Base-by-base conservation (phyloP, 1,139 yeast genomes). In the Pichia sp. region DNA sequence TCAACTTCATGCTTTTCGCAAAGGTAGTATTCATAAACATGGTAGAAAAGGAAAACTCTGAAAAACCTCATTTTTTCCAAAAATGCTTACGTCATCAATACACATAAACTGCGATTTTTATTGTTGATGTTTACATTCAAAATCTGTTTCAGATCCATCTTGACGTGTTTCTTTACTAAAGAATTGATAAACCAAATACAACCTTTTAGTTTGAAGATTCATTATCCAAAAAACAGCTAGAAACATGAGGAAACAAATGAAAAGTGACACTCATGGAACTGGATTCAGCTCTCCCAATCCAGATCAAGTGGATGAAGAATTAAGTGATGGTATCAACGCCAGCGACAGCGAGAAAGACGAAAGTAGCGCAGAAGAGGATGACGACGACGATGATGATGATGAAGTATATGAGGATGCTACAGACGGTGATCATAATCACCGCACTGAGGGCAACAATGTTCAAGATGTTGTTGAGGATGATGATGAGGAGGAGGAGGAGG, bases 401-500 rank as follows among this genome's bases (percentile, higher is more conserved):
- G 44, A 42, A 7, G 4, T 23, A 7, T 25, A 40, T 28, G 53
- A 43, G 18, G 39, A 23, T 5, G 47, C 34, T 1, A 34, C 18
- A 6, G 39, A 37, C 10, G 41, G 25, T 4, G 42, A n/a, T 2
- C 37, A 34, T n/a, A n/a, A n/a, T n/a, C n/a, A n/a, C n/a, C n/a
- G n/a, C n/a, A n/a, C n/a, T 2, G 50, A 22, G 16, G 45, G 10
- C 3, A 46, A 36, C 9, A 46, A 19, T 1, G 46, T 44, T 7
- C 34, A 41, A 18, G 45, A n/a, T 12, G 46, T 13, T 3, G 50
- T 42, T 3, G 23, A 22, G n/a, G 44, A 40, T 18, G 46, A 30
- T n/a, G 39, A 45, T 10, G 26, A 37, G 13, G 36, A 39, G 7
- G 23, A 47, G 9, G 50, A 34, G 1, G 46, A 50, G 2, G 40